Conservation (phyloP, 192 early-diverging fungal species). For the Backusella macrospora region DNA sequence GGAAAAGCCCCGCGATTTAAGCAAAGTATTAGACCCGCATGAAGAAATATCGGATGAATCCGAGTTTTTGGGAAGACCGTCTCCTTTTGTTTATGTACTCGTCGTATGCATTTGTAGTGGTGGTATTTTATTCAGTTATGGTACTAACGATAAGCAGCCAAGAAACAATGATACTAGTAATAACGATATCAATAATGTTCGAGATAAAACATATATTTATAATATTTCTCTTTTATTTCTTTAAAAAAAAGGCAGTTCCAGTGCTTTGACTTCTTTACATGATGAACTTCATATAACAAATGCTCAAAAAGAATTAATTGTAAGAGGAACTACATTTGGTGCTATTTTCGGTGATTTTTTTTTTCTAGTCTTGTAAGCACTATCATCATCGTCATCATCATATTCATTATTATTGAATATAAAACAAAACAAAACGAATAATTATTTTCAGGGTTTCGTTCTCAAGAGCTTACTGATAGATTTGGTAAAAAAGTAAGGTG, state of each 20-base stretch:
- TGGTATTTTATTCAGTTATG: slow-evolving; percentile 31
- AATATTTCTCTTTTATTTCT: not conserved
- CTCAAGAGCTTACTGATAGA: slow-evolving; percentile 29
- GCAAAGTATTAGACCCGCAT: slow-evolving; percentile 9
- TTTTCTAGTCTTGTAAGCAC: slow-evolving; percentile 40
- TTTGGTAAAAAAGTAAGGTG: slow-evolving; percentile 36
- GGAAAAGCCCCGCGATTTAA: not conserved
- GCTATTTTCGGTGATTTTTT: slow-evolving; percentile 56
- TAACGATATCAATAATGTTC: not conserved
- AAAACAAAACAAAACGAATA: not conserved
- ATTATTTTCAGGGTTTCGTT: not conserved
- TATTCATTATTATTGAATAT: not conserved
- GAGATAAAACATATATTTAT: not conserved
- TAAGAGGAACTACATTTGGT: slow-evolving; percentile 58
- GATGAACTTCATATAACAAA: slow-evolving; percentile 51
- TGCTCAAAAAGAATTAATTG: slow-evolving; percentile 54
- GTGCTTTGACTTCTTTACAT: slow-evolving; percentile 53
- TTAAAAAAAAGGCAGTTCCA: slow-evolving; percentile 43
- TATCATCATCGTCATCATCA: not conserved
- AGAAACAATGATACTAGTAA: not conserved
- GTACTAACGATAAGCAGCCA: slow-evolving; percentile 20
- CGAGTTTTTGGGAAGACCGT: slow-evolving; percentile 1
- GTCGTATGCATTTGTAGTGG: slow-evolving; percentile 31
- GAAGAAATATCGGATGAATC: slow-evolving; percentile 19
- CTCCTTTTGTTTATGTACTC: slow-evolving; percentile 22